phyloP scores from a whole-genome alignment of 148 eudicot genomes.

The Suaeda aralocaspica region DNA sequence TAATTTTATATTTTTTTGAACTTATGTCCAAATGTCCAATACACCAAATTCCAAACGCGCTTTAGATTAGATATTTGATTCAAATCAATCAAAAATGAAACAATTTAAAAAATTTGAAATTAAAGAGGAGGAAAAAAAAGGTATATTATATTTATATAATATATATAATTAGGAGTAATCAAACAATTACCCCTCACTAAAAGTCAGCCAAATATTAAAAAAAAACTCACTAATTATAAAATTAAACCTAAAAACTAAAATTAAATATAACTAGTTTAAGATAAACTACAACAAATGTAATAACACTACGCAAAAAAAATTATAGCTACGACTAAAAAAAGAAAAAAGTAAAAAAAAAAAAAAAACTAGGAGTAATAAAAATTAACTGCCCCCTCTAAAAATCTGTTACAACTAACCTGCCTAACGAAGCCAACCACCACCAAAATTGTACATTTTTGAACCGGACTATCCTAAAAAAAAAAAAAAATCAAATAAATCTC shows the following conservation, averaged over 20 bases:
- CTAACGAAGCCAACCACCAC: slow-evolving; percentile 35
- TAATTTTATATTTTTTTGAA: slow-evolving; percentile 12
- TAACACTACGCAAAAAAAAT: slow-evolving; percentile 22
- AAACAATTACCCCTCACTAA: not conserved
- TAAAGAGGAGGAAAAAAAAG: not conserved
- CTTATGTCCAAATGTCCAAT: not conserved
- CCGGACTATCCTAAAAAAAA: slow-evolving; percentile 19
- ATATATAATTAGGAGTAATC: not conserved
- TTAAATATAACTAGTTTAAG: slow-evolving; percentile 21
- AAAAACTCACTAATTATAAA: slow-evolving; percentile 18
- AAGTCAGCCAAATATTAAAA: slow-evolving; percentile 9
- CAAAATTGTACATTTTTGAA: slow-evolving; percentile 46
- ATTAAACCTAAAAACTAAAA: slow-evolving; percentile 27
- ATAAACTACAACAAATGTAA: slow-evolving; percentile 30
- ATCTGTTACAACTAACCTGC: slow-evolving; percentile 34
- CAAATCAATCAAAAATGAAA: no score
- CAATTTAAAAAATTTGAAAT: not conserved
- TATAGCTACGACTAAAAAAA: slow-evolving; percentile 13
- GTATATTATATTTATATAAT: not conserved
- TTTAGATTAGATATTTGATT: not conserved
- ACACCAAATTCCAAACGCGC: slow-evolving; percentile 14
- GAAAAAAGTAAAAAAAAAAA: not conserved
- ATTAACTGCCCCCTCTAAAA: slow-evolving; percentile 25
- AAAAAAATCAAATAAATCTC: slow-evolving; percentile 9
- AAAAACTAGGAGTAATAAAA: slow-evolving; percentile 17